These are phyloP conservation scores for Didymella segeticola DNA, from an alignment of 2,329 filamentous ascomycete genomes.

Conservation along the genomic window DNA sequence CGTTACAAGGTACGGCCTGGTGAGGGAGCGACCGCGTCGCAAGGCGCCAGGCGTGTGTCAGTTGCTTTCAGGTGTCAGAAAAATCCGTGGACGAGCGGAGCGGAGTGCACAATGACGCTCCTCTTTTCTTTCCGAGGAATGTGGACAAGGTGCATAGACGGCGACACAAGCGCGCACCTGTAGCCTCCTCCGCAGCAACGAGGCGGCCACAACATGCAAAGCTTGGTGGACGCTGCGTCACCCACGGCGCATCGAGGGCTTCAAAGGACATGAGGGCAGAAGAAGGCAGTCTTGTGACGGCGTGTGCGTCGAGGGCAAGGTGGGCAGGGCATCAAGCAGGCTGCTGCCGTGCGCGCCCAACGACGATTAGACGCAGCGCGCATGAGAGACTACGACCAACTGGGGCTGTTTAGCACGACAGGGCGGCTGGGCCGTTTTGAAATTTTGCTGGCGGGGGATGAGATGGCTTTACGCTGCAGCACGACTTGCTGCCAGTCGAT, in stretches of 20 bases:
- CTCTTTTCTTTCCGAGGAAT: slow-evolving; percentile 6
- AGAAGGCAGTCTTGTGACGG: slow-evolving; percentile 11
- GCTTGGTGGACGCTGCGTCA: slow-evolving; percentile 9
- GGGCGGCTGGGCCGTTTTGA: slow-evolving; percentile 29
- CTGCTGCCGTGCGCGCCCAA: slow-evolving; percentile 32
- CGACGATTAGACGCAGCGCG: slow-evolving; percentile 32
- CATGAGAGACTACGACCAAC: slow-evolving; percentile 25
- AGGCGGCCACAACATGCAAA: slow-evolving; percentile 2
- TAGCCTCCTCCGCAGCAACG: background rate
- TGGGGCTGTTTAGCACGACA: slow-evolving; percentile 26
- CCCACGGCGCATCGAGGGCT: slow-evolving; percentile 3
- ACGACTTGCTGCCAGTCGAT: no score
- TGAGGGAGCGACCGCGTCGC: slow-evolving; percentile 10
- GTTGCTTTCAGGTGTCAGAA: slow-evolving; percentile 7
- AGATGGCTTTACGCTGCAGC: slow-evolving; percentile 22
- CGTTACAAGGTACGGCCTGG: slow-evolving; percentile 13
- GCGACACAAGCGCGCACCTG: slow-evolving; percentile 14
- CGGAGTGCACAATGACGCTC: slow-evolving; percentile 4
- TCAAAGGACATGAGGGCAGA: background rate
- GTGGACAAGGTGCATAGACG: slow-evolving; percentile 8
- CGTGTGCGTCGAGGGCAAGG: background rate
- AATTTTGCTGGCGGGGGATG: slow-evolving; percentile 34
- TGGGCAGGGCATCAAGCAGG: slow-evolving; percentile 17
- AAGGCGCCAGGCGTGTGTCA: slow-evolving; percentile 1
- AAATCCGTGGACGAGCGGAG: slow-evolving; percentile 5